phyloP scores from a whole-genome alignment of 106 monocot genomes.

The Apostasia ramifera region DNA sequence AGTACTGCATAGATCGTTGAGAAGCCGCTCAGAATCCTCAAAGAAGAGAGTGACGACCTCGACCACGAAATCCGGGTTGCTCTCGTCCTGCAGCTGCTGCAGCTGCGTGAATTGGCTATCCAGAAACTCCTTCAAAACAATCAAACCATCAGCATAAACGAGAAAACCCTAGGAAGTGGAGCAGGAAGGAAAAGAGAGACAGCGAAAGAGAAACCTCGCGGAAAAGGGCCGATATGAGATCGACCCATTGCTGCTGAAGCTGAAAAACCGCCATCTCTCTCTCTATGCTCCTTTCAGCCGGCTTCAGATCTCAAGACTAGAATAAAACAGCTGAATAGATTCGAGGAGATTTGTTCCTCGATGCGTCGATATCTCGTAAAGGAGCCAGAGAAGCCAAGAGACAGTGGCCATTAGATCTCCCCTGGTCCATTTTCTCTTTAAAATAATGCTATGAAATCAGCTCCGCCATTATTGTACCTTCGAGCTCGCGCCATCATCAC shows the following conservation, averaged over 20 bases:
- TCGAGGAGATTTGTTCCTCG: not conserved
- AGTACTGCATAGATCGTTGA: constrained; percentile 30
- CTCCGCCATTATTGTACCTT: too few relatives aligned
- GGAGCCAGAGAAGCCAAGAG: too few relatives aligned
- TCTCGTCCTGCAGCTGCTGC: constrained; percentile 55
- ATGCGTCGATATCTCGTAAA: too few relatives aligned
- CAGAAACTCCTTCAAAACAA: constrained; percentile 37
- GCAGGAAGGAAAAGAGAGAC: not conserved
- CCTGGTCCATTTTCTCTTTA: too few relatives aligned
- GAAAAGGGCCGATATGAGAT: constrained; percentile 34
- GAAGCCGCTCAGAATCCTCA: constrained; percentile 42
- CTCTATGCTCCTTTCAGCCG: not conserved
- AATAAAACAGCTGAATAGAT: too few relatives aligned
- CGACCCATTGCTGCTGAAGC: constrained; percentile 27
- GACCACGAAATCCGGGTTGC: constrained; percentile 40
- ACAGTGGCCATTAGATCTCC: too few relatives aligned
- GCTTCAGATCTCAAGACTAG: too few relatives aligned
- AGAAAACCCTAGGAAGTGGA: not conserved
- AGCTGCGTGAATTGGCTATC: constrained; percentile 62
- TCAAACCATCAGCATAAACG: not conserved
- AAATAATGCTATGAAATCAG: too few relatives aligned
- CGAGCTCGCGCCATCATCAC: too few relatives aligned
- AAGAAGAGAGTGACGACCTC: constrained; percentile 66
- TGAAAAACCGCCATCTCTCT: constrained; percentile 30
- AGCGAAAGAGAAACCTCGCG: constrained; percentile 14